Evolutionary conservation across 2,329 filamentous ascomycete species (phyloP), one percentile per base, ranked within the genome.

Genomic region (Xylariaceae sp.): DNA sequence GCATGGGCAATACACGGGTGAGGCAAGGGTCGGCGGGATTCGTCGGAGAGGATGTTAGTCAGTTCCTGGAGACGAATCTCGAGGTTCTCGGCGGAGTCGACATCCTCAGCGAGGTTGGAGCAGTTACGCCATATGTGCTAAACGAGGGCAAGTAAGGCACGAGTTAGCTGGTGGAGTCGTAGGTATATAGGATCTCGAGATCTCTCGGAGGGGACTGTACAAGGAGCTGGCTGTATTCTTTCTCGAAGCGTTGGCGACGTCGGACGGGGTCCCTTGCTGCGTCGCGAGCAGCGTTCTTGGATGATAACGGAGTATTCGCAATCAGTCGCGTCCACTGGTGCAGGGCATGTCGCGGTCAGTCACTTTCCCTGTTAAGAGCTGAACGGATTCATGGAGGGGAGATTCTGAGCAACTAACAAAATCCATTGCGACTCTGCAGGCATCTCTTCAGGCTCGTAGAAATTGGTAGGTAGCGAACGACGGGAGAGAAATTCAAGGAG

Each of bases 1-100:
- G 90, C 89, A 75, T 93, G 97, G 68, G 88, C 82, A 44, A 97
- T 89, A 76, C 94, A 99, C 3, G 92, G 89, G 74, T 97, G 93
- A 5, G 93, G 93, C 30, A 92, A 83, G 4, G 92, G 91, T 49
- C 91, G 87, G 65, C 92, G 88, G 61, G 89, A 90, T 76, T 97
- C 93, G 76, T 97, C 92, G 76, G 85, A 88, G 64, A 97, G 86
- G 68, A 96, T 87, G 66, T 81, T 82, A 65, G 83, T 86, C 48
- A 88, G 79, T 67, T 86, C 82, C 66, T 86, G 83, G 30, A 88
- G 80, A 59, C 82, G 80, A 64, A 82, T 79, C 71, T 87, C 83
- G 71, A 88, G 78, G 58, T 78, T 80, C 68, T 87, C 84, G 72
- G 83, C 83, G 52, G 84, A 82, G 64, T 86, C 83, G 70, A 79